A percentile compares a stretch with the other conserved stretches of the same genome.
Conservation (phyloP, 2,329 filamentous ascomycete genomes). For the Exophiala xenobiotica region DNA sequence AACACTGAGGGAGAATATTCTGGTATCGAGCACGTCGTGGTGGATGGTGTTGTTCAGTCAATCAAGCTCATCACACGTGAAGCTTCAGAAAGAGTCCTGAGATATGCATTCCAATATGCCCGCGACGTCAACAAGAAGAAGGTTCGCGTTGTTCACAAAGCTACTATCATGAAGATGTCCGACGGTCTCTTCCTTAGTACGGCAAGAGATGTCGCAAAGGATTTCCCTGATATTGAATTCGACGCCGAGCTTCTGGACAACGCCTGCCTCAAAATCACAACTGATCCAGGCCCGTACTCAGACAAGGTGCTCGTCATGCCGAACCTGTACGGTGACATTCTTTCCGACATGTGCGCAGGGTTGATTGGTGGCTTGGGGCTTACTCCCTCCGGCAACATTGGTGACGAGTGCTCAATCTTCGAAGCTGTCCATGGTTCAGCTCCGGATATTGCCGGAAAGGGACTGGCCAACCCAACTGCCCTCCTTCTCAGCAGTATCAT, state of each 20-base stretch:
- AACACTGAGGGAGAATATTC: conserved; percentile 99
- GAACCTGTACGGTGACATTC: conserved; percentile 99
- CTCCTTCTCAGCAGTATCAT: conserved; percentile 95
- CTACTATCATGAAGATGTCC: conserved; percentile 97
- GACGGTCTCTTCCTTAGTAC: conserved; percentile 96
- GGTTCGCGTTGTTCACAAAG: conserved; percentile 88
- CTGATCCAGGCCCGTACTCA: conserved; percentile 93
- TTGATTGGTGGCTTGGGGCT: conserved; percentile 96
- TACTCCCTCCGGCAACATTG: conserved; percentile 97
- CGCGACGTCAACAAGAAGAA: conserved; percentile 91
- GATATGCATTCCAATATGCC: conserved; percentile 98
- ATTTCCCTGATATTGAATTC: conserved; percentile 94
- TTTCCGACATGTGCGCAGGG: conserved; percentile 99
- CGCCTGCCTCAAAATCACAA: conserved; percentile 98
- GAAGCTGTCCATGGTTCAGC: conserved; percentile 98
- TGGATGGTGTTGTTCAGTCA: conserved; percentile 96
- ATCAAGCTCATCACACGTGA: conserved; percentile 97
- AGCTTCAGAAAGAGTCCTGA: conserved; percentile 90
- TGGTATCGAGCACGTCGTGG: conserved; percentile 96
- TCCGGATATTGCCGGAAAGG: conserved; percentile 94
- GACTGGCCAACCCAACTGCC: conserved; percentile 94
- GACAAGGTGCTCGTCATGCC: conserved; percentile 80
- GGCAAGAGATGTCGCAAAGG: conserved; percentile 82
- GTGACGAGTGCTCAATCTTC: conserved; percentile 99
- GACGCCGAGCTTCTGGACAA: conserved; percentile 98